These are phyloP conservation scores for Castanea crenata DNA, from an alignment of 306 rosid genomes.

Conservation along the genomic window DNA sequence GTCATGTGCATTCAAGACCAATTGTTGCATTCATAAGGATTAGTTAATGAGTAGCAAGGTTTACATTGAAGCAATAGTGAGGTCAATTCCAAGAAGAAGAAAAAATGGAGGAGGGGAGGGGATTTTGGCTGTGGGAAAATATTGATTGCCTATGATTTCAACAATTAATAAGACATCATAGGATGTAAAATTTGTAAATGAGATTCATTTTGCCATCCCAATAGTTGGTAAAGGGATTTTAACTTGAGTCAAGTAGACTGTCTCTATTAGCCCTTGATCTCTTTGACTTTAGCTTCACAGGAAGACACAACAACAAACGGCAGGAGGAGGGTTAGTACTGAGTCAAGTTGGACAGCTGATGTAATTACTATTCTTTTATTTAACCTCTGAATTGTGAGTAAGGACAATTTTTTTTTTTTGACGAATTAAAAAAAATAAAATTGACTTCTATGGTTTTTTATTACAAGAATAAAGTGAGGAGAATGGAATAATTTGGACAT, in stretches of 20 bases:
- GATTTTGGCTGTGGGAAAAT: background rate
- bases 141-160: background rate
- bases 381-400: background rate
- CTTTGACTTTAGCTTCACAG: background rate
- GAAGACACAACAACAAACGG: background rate
- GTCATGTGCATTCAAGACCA: constrained; percentile 18
- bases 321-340: background rate
- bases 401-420: background rate
- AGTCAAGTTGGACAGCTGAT: background rate
- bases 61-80: background rate
- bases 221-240: background rate
- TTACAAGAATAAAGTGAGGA: background rate
- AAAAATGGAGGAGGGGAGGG: background rate
- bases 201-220: background rate
- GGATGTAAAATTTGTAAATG: too few relatives aligned
- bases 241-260: background rate
- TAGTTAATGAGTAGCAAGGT: background rate
- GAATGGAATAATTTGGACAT: background rate
- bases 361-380: background rate
- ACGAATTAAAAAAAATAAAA: too few relatives aligned
- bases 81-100: background rate
- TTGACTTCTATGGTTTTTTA: background rate
- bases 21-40: background rate
- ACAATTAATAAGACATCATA: background rate
- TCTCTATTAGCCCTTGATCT: background rate